A percentile compares a stretch with the other conserved stretches of the same genome.
phyloP scores from a whole-genome alignment of 192 early-diverging fungal genomes.

The Backusella liffmaniae region DNA sequence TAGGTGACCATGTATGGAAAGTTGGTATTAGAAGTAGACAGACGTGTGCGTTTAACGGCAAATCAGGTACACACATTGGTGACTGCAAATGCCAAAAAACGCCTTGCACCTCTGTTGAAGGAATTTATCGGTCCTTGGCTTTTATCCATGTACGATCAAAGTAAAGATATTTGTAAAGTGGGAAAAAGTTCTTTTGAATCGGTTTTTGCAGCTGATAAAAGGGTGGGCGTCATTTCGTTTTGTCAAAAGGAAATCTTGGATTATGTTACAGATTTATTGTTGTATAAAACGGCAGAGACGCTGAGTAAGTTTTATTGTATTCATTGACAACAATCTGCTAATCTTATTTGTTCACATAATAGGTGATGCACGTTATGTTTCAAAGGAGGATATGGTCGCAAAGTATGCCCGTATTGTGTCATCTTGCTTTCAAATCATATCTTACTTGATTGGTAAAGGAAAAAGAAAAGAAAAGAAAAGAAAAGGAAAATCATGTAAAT shows the following conservation, averaged over 20 bases:
- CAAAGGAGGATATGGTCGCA: slow-evolving; percentile 71
- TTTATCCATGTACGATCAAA: slow-evolving; percentile 76
- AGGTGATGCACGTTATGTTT: slow-evolving; percentile 73
- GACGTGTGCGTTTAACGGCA: slow-evolving; percentile 74
- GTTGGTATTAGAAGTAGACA: slow-evolving; percentile 75
- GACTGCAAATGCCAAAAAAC: slow-evolving; percentile 65
- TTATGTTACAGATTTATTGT: slow-evolving; percentile 64
- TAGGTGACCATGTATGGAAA: slow-evolving; percentile 67
- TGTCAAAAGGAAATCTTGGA: slow-evolving; percentile 73
- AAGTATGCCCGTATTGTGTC: slow-evolving; percentile 70
- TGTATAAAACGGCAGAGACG: slow-evolving; percentile 78
- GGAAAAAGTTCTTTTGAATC: slow-evolving; percentile 66
- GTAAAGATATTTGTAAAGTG: slow-evolving; percentile 68
- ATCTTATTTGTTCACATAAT: not conserved
- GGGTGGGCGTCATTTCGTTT: slow-evolving; percentile 71
- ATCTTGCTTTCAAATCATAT: slow-evolving; percentile 56
- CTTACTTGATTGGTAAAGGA: slow-evolving; percentile 46
- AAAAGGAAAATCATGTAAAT: not conserved
- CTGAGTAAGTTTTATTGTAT: slow-evolving; percentile 53
- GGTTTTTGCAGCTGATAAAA: slow-evolving; percentile 81
- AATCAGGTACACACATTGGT: slow-evolving; percentile 67
- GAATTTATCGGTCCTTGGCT: slow-evolving; percentile 85
- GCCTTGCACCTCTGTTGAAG: slow-evolving; percentile 80
- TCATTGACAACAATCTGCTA: not conserved
- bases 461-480: not conserved